Evolutionary conservation across 2,329 filamentous ascomycete genomes (phyloP).

Genomic region (Coniochaeta prunicola): DNA sequence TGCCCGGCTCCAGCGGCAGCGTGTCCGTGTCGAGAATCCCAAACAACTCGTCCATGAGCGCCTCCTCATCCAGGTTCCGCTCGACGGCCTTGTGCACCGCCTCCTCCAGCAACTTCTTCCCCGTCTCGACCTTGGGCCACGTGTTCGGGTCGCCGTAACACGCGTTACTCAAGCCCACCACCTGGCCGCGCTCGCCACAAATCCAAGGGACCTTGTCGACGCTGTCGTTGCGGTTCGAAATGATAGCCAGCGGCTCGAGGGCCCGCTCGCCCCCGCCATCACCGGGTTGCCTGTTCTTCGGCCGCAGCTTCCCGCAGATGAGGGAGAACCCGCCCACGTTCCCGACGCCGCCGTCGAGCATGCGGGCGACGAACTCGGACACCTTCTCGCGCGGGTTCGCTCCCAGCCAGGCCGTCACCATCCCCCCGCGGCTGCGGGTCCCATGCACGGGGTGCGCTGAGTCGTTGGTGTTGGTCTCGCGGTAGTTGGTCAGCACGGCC

Average conservation of each 20-base stretch:
- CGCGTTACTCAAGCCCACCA: slow-evolving; percentile 57
- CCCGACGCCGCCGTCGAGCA: slow-evolving; percentile 47
- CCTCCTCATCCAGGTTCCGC: slow-evolving; percentile 41
- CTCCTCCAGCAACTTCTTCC: slow-evolving; percentile 37
- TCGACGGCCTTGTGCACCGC: slow-evolving; percentile 37
- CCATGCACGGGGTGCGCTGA: slow-evolving; percentile 45
- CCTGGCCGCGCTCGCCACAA: slow-evolving; percentile 39
- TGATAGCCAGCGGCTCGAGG: slow-evolving; percentile 48
- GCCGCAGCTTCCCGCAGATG: slow-evolving; percentile 53
- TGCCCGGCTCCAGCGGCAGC: slow-evolving; percentile 35
- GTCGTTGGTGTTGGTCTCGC: slow-evolving; percentile 45
- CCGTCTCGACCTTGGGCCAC: slow-evolving; percentile 56
- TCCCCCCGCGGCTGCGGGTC: slow-evolving; percentile 51
- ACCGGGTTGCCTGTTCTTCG: slow-evolving; percentile 12
- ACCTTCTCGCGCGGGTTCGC: slow-evolving; percentile 39
- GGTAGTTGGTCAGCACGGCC: slow-evolving; percentile 61
- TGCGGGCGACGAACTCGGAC: slow-evolving; percentile 40
- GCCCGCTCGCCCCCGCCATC: slow-evolving; percentile 7
- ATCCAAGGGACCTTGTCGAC: slow-evolving; percentile 51
- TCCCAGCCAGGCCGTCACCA: slow-evolving; percentile 57
- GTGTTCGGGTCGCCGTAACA: slow-evolving; percentile 42
- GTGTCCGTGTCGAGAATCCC: slow-evolving; percentile 49
- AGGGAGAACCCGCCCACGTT: slow-evolving; percentile 61
- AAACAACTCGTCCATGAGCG: slow-evolving; percentile 45
- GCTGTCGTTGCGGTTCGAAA: slow-evolving; percentile 52